phyloP scores from a whole-genome alignment of 495 filamentous ascomycete species.

The Neurospora tetrasperma region DNA sequence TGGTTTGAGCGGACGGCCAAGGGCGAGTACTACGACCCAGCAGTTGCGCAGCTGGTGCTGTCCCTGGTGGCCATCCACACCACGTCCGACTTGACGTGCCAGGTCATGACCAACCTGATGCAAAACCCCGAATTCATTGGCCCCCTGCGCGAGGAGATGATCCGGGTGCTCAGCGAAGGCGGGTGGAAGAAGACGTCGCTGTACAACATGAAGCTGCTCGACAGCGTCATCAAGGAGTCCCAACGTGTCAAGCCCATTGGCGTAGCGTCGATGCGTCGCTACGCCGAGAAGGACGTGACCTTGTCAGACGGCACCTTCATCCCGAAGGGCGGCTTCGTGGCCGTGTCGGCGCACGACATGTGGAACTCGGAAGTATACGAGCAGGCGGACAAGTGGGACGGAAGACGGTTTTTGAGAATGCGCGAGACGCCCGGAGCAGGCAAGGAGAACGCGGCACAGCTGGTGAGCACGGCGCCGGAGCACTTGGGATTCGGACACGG shows the following conservation, averaged over 20 bases:
- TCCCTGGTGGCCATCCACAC: conserved; percentile 27
- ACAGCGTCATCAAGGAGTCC: conserved; percentile 40
- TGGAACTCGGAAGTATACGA: conserved; percentile 34
- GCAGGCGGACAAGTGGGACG: conserved; percentile 35
- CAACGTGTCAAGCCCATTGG: conserved; percentile 31
- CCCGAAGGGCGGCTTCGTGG: conserved; percentile 35
- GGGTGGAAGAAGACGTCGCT: conserved; percentile 39
- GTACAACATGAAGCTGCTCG: conserved; percentile 43
- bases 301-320: conserved; percentile 41
- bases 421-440: conserved; percentile 20
- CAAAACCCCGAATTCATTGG: conserved; percentile 26
- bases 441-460: conserved; percentile 32
- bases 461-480: conserved; percentile 33
- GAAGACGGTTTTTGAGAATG: conserved; percentile 36
- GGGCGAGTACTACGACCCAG: conserved; percentile 19
- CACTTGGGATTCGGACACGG: conserved; percentile 33
- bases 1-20: conserved; percentile 26
- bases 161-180: conserved; percentile 19
- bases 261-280: conserved; percentile 31
- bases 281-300: conserved; percentile 25
- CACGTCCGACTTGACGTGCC: conserved; percentile 26
- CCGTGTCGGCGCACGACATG: conserved; percentile 24
- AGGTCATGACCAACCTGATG: conserved; percentile 27
- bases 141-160: conserved; percentile 28
- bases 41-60: conserved; percentile 19